A percentile compares a stretch with the other conserved stretches of the same genome.
These are phyloP conservation scores for Parachlorella kessleri DNA, from an alignment of 139 green algal species.

Conservation along the genomic window DNA sequence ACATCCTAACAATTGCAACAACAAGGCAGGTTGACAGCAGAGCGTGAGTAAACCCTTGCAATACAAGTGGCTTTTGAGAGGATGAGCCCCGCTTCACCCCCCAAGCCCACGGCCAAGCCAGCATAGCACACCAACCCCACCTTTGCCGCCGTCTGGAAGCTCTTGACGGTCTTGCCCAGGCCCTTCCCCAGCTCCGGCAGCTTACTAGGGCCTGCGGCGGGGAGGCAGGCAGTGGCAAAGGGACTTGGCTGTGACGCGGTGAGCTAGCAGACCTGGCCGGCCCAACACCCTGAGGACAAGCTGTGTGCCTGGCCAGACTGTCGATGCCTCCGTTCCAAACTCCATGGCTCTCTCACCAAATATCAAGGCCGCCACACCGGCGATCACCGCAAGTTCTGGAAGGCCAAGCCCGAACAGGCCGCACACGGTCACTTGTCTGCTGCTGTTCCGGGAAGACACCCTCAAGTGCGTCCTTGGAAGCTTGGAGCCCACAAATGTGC, in stretches of 20 bases:
- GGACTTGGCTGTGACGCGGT: not conserved
- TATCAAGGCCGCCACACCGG: conserved; percentile 82
- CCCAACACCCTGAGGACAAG: not conserved
- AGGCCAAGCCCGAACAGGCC: conserved; percentile 89
- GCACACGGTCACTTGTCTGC: conserved; percentile 21
- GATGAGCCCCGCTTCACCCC: no score
- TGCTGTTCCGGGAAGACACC: not conserved
- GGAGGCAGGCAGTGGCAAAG: conserved; percentile 26
- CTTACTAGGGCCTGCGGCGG: conserved; percentile 81
- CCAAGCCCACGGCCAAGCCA: conserved; percentile 32
- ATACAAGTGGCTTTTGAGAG: not conserved
- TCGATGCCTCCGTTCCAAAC: no score
- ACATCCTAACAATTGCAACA: not conserved
- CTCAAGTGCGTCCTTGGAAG: not conserved
- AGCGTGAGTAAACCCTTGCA: not conserved
- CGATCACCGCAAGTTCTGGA: conserved; percentile 87
- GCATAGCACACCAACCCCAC: no score
- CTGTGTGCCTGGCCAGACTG: not conserved
- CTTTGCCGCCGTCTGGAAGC: conserved; percentile 88
- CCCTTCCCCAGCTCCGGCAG: conserved; percentile 93
- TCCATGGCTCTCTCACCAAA: conserved; percentile 54
- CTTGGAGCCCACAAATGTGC: conserved; percentile 21
- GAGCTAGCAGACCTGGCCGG: not conserved
- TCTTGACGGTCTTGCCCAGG: conserved; percentile 94
- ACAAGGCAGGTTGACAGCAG: not conserved